A percentile compares a stretch with the other conserved stretches of the same genome.
Conservation (phyloP, 495 filamentous ascomycete genomes). For the Aspergillus heteromorphus region DNA sequence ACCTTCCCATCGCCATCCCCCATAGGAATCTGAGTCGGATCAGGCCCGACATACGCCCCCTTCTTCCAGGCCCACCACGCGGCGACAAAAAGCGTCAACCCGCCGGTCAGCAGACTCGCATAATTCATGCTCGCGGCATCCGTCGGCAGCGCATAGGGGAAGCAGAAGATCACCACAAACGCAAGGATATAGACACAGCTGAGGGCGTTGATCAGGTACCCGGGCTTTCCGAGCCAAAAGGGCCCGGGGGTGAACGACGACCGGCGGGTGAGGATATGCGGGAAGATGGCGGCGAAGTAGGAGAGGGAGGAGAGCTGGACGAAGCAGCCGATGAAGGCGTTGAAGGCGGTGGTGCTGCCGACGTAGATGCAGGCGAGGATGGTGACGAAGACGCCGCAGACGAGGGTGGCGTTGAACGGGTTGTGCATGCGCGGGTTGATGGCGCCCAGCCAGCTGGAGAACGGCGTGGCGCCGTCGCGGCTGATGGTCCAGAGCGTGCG, state of each 20-base stretch:
- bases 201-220: conserved; percentile 54
- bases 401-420: conserved; percentile 64
- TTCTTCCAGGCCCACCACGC: conserved; percentile 31
- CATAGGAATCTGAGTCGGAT: background rate
- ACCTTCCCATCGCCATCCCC: no score
- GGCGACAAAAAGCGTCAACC: conserved; percentile 44
- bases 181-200: conserved; percentile 59
- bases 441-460: conserved; percentile 31
- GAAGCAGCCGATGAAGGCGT: conserved; percentile 67
- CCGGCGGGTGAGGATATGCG: conserved; percentile 62
- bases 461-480: conserved; percentile 57
- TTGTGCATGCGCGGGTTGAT: conserved; percentile 48
- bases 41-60: background rate
- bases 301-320: conserved; percentile 65
- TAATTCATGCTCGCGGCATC: conserved; percentile 62
- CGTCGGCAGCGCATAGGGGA: conserved; percentile 58
- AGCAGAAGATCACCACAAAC: conserved; percentile 77
- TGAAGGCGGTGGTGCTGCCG: conserved; percentile 69
- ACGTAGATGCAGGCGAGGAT: conserved; percentile 69
- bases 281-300: conserved; percentile 71
- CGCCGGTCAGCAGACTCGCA: conserved; percentile 59
- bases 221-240: conserved; percentile 56
- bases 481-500: conserved; percentile 77
- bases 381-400: conserved; percentile 54
- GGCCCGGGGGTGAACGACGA: conserved; percentile 58